Percentiles rank a stretch among this genome's conserved stretches.
These are phyloP conservation scores for Akanthomyces uredinophilus DNA, from an alignment of 2,329 filamentous ascomycete species.

Conservation along the genomic window DNA sequence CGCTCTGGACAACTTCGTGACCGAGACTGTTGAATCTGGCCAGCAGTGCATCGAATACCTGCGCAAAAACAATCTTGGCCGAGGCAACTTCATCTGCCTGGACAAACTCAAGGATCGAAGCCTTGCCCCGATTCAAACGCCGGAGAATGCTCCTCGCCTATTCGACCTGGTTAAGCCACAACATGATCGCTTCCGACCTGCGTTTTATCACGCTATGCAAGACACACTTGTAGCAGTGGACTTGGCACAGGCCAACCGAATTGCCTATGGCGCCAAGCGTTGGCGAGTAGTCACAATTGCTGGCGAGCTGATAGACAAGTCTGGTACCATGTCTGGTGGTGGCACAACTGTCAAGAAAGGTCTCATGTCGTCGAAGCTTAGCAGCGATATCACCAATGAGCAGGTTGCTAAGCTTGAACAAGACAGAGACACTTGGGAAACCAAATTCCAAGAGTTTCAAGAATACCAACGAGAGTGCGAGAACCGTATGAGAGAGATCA, in stretches of 20 bases:
- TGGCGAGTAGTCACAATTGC: slow-evolving; percentile 97
- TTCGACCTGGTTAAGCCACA: slow-evolving; percentile 92
- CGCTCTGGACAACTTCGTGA: slow-evolving; percentile 90
- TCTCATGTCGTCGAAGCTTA: slow-evolving; percentile 93
- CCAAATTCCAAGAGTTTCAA: slow-evolving; percentile 78
- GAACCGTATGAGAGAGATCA: slow-evolving; percentile 63
- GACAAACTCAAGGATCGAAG: slow-evolving; percentile 79
- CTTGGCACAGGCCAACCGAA: slow-evolving; percentile 91
- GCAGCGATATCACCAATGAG: slow-evolving; percentile 80
- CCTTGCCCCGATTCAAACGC: slow-evolving; percentile 75
- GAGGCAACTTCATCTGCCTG: slow-evolving; percentile 94
- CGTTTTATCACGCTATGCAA: slow-evolving; percentile 92
- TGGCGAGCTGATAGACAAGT: slow-evolving; percentile 94
- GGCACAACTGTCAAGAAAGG: slow-evolving; percentile 86
- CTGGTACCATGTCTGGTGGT: slow-evolving; percentile 97
- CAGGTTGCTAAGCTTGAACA: slow-evolving; percentile 82
- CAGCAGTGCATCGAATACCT: slow-evolving; percentile 98
- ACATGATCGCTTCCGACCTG: slow-evolving; percentile 77
- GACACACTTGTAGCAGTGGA: slow-evolving; percentile 92
- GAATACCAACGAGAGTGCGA: slow-evolving; percentile 80
- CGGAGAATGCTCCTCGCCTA: slow-evolving; percentile 84
- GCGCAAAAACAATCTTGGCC: slow-evolving; percentile 92
- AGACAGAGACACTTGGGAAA: slow-evolving; percentile 79
- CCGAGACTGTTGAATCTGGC: slow-evolving; percentile 90
- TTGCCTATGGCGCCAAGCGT: slow-evolving; percentile 86